Percentiles rank a stretch among this genome's conserved stretches.
phyloP scores from a whole-genome alignment of 2,329 filamentous ascomycete genomes.

The Aspergillus pseudoglaucus region DNA sequence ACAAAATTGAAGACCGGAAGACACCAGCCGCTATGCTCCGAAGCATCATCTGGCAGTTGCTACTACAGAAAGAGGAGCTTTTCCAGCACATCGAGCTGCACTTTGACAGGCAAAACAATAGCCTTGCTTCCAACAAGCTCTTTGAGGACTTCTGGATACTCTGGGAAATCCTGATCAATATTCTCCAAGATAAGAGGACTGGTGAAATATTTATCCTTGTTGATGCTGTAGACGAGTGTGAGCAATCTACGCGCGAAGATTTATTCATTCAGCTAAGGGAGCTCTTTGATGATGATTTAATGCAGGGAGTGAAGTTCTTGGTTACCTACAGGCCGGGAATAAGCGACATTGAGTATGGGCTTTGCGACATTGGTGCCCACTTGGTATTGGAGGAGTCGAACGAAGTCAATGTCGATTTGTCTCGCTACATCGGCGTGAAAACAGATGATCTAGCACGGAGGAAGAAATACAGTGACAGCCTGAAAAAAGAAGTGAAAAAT shows the following conservation, averaged over 20 bases:
- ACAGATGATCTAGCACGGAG: not conserved
- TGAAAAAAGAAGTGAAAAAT: not conserved
- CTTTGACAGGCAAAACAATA: not conserved
- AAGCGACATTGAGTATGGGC: not conserved
- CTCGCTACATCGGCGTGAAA: not conserved
- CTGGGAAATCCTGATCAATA: not conserved
- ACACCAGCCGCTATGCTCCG: not conserved
- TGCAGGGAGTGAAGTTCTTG: not conserved
- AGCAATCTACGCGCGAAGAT: not conserved
- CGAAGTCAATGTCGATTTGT: not conserved
- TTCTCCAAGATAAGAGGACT: not conserved
- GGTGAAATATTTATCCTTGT: not conserved
- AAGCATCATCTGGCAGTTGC: not conserved
- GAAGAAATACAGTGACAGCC: not conserved
- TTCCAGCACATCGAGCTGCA: not conserved
- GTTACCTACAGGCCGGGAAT: not conserved
- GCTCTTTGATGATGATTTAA: not conserved
- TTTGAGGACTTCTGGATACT: not conserved
- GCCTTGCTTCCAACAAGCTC: not conserved
- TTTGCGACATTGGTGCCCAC: not conserved
- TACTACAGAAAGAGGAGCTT: not conserved
- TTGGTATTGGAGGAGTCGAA: not conserved
- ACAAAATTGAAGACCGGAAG: not conserved
- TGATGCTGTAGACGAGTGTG: not conserved
- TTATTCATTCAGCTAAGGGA: not conserved